phyloP scores from a whole-genome alignment of 768 basidiomycete species.

The Auricularia sp. region DNA sequence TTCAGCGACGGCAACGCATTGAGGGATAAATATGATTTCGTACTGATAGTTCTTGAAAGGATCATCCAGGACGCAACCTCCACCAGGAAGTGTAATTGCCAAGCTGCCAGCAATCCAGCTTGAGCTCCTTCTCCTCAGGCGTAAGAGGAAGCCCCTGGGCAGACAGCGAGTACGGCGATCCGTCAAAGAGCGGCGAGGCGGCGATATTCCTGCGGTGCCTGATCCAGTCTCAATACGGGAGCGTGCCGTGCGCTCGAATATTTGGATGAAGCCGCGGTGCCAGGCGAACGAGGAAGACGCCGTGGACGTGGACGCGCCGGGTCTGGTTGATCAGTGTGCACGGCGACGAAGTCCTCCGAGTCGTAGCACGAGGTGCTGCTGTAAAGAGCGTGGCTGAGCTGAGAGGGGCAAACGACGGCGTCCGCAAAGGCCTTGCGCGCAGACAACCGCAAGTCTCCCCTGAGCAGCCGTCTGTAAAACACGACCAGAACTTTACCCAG shows the following conservation, averaged over 20 bases:
- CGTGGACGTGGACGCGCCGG: constrained; percentile 5
- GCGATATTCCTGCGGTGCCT: neutral
- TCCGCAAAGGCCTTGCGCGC: neutral
- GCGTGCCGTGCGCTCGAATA: constrained; percentile 18
- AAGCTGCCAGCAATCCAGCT: neutral
- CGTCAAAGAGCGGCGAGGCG: neutral
- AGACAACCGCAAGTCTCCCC: too few relatives aligned
- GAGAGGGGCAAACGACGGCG: neutral
- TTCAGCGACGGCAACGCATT: neutral
- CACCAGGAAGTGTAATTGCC: neutral
- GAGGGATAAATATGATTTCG: neutral
- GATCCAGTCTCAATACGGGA: constrained; percentile 21
- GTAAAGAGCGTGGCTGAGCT: neutral
- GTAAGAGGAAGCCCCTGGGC: neutral
- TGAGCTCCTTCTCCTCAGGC: neutral
- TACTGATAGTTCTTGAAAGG: neutral
- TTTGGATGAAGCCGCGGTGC: constrained; percentile 19
- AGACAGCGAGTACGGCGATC: neutral
- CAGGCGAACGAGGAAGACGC: constrained; percentile 25
- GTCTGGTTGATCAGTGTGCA: neutral
- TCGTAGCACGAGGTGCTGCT: neutral
- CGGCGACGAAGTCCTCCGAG: neutral
- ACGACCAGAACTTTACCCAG: too few relatives aligned
- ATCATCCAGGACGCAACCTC: neutral
- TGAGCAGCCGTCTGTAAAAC: too few relatives aligned